These are phyloP conservation scores for Erodium maritimum DNA, from an alignment of 345 rosid species.

Conservation along the genomic window DNA sequence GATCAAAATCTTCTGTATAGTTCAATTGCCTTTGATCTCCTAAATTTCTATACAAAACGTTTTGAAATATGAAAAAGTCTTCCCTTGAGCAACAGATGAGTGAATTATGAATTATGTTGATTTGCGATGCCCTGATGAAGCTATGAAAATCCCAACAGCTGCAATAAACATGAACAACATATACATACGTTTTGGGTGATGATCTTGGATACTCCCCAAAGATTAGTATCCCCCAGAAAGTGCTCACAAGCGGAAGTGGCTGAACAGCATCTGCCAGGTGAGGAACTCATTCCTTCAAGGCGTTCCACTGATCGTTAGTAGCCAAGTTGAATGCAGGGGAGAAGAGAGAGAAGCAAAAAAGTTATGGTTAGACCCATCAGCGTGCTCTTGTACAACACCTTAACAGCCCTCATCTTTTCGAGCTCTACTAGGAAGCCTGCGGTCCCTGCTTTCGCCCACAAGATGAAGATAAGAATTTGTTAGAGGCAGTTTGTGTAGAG, in stretches of 20 bases:
- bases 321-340: constrained; percentile 88
- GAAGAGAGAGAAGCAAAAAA: constrained; percentile 64
- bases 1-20: too few relatives aligned
- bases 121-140: constrained; percentile 62
- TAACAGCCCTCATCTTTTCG: constrained; percentile 60
- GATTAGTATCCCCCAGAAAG: constrained; percentile 71
- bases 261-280: constrained; percentile 58
- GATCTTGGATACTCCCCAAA: constrained; percentile 84
- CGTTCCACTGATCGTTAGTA: constrained; percentile 73
- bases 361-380: constrained; percentile 45
- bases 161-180: constrained; percentile 68
- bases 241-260: constrained; percentile 91
- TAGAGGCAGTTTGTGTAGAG: too few relatives aligned
- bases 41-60: too few relatives aligned
- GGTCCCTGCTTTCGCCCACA: constrained; percentile 38
- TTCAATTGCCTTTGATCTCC: too few relatives aligned
- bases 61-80: too few relatives aligned
- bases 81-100: too few relatives aligned
- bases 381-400: constrained; percentile 68
- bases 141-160: constrained; percentile 75
- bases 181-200: constrained; percentile 46
- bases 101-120: too few relatives aligned
- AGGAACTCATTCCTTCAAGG: constrained; percentile 60
- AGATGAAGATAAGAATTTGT: too few relatives aligned
- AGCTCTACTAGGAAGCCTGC: constrained; percentile 57